phyloP scores from a whole-genome alignment of 805 yeast species.

The Isabelozyma gotoi region DNA sequence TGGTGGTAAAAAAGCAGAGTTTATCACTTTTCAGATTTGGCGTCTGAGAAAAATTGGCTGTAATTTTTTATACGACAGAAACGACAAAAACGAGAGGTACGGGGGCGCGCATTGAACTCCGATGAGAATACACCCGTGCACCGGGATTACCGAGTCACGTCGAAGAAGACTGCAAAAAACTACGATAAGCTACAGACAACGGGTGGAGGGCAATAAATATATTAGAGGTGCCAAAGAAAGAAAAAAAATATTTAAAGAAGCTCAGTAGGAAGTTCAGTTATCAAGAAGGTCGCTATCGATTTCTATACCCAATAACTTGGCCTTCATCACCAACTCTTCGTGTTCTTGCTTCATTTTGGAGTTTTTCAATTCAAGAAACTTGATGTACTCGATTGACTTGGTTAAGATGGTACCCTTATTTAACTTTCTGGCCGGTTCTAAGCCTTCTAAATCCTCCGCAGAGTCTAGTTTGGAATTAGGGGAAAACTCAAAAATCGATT shows the following conservation, averaged over 20 bases:
- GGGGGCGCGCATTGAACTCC: too few relatives aligned
- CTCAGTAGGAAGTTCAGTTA: not conserved
- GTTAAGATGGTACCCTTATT: slow-evolving; percentile 77
- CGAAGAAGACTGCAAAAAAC: not conserved
- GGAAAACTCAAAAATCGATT: slow-evolving; percentile 4
- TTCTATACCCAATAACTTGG: slow-evolving; percentile 33
- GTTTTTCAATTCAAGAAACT: slow-evolving; percentile 66
- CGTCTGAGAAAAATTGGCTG: too few relatives aligned
- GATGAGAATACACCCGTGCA: not conserved
- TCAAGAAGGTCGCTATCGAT: slow-evolving; percentile 6
- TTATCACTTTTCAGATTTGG: too few relatives aligned
- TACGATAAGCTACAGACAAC: not conserved
- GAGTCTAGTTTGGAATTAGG: slow-evolving; percentile 4
- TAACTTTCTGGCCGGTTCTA: slow-evolving; percentile 70
- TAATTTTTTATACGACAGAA: not conserved
- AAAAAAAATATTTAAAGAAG: not conserved
- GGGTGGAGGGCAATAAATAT: not conserved
- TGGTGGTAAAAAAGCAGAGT: not conserved
- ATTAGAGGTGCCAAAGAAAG: not conserved
- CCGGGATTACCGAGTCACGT: too few relatives aligned
- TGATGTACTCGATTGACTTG: slow-evolving; percentile 78
- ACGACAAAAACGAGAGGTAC: not conserved
- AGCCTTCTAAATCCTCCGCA: slow-evolving; percentile 59
- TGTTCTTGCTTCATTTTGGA: slow-evolving; percentile 51
- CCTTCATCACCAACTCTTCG: slow-evolving; percentile 41